Evolutionary conservation across 1,284 basidiomycete genomes (phyloP).

Genomic region (Trichosporon asahii): DNA sequence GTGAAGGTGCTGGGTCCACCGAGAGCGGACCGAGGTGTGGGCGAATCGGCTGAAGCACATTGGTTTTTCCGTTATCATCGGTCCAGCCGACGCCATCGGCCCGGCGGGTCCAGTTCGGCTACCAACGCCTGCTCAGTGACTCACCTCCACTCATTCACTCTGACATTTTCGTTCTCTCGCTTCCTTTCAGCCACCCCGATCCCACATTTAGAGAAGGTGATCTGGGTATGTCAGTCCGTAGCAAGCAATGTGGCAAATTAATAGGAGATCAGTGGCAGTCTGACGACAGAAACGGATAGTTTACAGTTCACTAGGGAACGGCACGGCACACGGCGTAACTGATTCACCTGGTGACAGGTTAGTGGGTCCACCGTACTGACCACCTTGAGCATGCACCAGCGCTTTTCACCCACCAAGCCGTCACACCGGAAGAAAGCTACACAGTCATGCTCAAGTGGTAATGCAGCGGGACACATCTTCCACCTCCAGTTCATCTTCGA

Average conservation of each 20-base stretch:
- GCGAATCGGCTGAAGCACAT: neutral
- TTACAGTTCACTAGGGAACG: neutral
- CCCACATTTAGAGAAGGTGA: neutral
- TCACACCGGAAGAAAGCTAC: too few relatives aligned
- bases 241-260: neutral
- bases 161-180: neutral
- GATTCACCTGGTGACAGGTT: neutral
- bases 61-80: constrained; percentile 10
- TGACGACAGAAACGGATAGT: neutral
- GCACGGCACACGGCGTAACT: neutral
- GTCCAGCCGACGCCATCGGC: neutral
- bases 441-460: too few relatives aligned
- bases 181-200: neutral
- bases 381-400: too few relatives aligned
- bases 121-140: neutral
- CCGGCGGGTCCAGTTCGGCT: neutral
- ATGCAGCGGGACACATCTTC: too few relatives aligned
- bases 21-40: neutral
- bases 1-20: neutral
- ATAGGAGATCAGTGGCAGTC: neutral
- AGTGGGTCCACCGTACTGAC: neutral
- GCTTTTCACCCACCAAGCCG: too few relatives aligned
- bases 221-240: neutral
- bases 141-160: neutral
- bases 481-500: too few relatives aligned